Conservation (phyloP, 176 grass and related monocot species). For the maize (Zea mays) region DNA sequence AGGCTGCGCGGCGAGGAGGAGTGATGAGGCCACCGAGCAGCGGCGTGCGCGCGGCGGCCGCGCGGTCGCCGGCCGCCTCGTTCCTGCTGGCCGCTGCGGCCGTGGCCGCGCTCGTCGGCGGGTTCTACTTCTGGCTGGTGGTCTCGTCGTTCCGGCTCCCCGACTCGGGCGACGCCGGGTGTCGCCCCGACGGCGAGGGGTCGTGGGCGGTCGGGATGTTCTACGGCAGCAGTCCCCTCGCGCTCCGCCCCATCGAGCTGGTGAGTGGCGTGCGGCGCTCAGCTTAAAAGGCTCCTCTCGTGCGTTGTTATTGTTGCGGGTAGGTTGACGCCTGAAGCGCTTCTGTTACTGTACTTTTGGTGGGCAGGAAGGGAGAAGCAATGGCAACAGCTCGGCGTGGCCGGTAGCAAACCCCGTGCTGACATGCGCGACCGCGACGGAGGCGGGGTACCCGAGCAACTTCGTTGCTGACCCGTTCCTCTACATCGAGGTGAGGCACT, state of each 20-base stretch:
- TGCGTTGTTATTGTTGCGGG: not conserved
- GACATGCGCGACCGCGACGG: slow-evolving; percentile 67
- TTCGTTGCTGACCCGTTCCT: slow-evolving; percentile 96
- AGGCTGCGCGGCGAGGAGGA: slow-evolving; percentile 41
- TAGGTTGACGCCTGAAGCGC: not conserved
- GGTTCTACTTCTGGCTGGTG: slow-evolving; percentile 77
- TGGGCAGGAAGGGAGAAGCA: slow-evolving; percentile 66
- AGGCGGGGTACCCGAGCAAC: slow-evolving; percentile 81
- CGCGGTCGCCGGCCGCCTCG: slow-evolving; percentile 41
- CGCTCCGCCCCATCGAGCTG: slow-evolving; percentile 89
- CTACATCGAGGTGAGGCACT: slow-evolving; percentile 59
- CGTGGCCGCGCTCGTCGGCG: slow-evolving; percentile 49
- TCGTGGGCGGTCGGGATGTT: slow-evolving; percentile 88
- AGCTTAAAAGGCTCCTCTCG: not conserved
- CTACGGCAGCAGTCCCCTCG: slow-evolving; percentile 85
- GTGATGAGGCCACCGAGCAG: slow-evolving; percentile 19
- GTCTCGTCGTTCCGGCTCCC: slow-evolving; percentile 73
- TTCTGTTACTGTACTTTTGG: slow-evolving; percentile 26
- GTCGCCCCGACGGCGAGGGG: slow-evolving; percentile 82
- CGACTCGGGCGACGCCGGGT: slow-evolving; percentile 46
- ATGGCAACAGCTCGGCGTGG: slow-evolving; percentile 92
- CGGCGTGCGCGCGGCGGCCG: slow-evolving; percentile 35
- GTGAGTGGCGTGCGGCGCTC: slow-evolving; percentile 33
- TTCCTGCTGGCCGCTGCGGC: slow-evolving; percentile 53
- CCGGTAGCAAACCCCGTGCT: slow-evolving; percentile 92